Conservation (phyloP, 2,329 filamentous ascomycete genomes). For the Neonectria ditissima region DNA sequence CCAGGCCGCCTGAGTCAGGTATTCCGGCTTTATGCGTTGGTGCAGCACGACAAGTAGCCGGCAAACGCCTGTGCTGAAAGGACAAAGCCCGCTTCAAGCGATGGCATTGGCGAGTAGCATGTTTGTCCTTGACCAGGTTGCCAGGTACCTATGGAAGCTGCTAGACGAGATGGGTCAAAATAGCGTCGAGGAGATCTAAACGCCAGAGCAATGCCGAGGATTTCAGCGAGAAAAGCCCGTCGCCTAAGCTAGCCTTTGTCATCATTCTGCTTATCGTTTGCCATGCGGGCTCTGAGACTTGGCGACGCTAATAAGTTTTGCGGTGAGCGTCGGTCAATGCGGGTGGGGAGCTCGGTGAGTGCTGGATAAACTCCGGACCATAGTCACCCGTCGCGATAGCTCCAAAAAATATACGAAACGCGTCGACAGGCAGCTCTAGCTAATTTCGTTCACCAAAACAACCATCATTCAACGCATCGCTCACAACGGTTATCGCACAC, state of each 20-base stretch:
- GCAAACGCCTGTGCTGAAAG: neutral
- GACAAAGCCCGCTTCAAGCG: neutral
- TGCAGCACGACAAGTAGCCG: slow-evolving; percentile 9
- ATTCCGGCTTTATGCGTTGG: slow-evolving; percentile 4
- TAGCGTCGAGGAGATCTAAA: slow-evolving; percentile 12
- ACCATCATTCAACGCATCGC: slow-evolving; percentile 28
- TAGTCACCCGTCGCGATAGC: slow-evolving; percentile 44
- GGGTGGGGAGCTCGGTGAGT: neutral
- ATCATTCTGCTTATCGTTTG: neutral
- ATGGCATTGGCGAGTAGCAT: slow-evolving; percentile 2
- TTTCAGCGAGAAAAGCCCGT: slow-evolving; percentile 22
- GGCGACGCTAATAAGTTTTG: neutral
- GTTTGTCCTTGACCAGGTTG: slow-evolving; percentile 11
- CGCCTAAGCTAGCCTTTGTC: slow-evolving; percentile 16
- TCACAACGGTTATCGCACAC: slow-evolving; percentile 27
- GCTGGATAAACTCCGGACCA: slow-evolving; percentile 41
- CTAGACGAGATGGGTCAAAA: slow-evolving; percentile 16
- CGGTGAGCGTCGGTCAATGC: slow-evolving; percentile 11
- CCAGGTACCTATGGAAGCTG: slow-evolving; percentile 15
- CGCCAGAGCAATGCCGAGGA: slow-evolving; percentile 18
- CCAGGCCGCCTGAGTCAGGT: slow-evolving; percentile 18
- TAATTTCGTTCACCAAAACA: slow-evolving; percentile 29
- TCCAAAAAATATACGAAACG: slow-evolving; percentile 45
- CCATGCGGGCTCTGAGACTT: slow-evolving; percentile 7
- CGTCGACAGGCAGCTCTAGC: slow-evolving; percentile 37